Evolutionary conservation across 169 alveolate genomes (phyloP), one percentile per base, ranked within the genome.

Genomic region (Cryptosporidium tyzzeri): DNA sequence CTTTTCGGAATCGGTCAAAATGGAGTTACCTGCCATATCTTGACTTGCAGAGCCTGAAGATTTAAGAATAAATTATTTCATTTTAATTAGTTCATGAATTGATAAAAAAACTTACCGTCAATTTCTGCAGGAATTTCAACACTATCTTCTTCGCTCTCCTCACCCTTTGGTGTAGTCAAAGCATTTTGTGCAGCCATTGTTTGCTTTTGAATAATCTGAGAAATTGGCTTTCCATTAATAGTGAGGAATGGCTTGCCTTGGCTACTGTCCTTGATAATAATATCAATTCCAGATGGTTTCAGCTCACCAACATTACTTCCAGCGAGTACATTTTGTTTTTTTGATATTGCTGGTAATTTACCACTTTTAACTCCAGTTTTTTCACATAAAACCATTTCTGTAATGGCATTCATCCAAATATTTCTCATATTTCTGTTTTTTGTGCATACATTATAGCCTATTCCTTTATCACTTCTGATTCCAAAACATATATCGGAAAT

Each of bases 161-260:
- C 74, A 6, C 48, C 62, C 8, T 26, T 14, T 21, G 59, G 45
- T 1, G 65, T 10, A 16, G 89, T 62, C 51, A 80, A 10, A 12
- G 89, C 89, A 44, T 80, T 80, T 65, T 80, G 80, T 12, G 89
- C 89, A 5, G 89, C 89, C 65, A 80, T 61, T 80, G 67, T 80
- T 62, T 80, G 89, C 53, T 80, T 59, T 31, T 80, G 80, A 23
- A 80, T 80, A 48, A 80, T 80, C 70, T 80, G 73, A 21, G 89
- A 80, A 44, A 80, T 48, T 10, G 89, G 89, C 44, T 62, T 80
- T 35, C 89, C 89, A 65, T 80, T 80, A 12, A 80, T 80, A 16
- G 89, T 37, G 3, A 80, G 68, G 53, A 80, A 80, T 45, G 89
- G 89, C 21, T 80, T 80, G 21, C 89, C 89, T 23, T 61, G 69